Conservation (phyloP, 1,139 yeast species). For the Insectozyma bohioensis region DNA sequence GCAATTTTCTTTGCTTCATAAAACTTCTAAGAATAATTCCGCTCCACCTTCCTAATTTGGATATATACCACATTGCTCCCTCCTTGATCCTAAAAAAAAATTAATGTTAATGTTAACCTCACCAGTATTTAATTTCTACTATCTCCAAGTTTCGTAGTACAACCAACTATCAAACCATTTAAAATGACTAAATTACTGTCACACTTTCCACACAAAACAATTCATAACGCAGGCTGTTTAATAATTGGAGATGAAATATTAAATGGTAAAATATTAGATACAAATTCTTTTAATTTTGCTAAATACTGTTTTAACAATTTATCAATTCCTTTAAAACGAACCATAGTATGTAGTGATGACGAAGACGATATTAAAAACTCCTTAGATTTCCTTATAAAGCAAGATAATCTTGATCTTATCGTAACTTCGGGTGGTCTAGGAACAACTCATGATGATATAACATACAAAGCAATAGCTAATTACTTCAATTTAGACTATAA, state of each 20-base stretch:
- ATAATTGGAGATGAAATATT: conserved; percentile 87
- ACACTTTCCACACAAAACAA: conserved; percentile 3
- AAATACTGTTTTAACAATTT: conserved; percentile 57
- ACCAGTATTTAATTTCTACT: no score
- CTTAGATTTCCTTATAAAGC: conserved; percentile 39
- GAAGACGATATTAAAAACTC: conserved; percentile 60
- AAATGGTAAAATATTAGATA: conserved; percentile 82
- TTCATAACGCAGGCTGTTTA: conserved; percentile 41
- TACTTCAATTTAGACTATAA: conserved; percentile 54
- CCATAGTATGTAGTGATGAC: conserved; percentile 78
- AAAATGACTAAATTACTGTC: neutral
- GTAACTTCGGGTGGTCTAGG: conserved; percentile 87
- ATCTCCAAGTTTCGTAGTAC: no score
- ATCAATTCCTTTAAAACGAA: conserved; percentile 57
- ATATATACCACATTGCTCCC: no score
- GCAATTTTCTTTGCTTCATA: no score
- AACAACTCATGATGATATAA: conserved; percentile 87
- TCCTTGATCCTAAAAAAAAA: no score
- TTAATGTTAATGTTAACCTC: no score
- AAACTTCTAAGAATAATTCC: no score
- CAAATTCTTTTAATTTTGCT: conserved; percentile 74
- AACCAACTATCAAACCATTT: no score
- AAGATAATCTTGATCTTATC: conserved; percentile 60
- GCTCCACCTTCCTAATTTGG: no score
- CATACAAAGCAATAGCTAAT: conserved; percentile 68